Base-by-base conservation (phyloP, 192 early-diverging fungal genomes). In the Linnemannia elongata region DNA sequence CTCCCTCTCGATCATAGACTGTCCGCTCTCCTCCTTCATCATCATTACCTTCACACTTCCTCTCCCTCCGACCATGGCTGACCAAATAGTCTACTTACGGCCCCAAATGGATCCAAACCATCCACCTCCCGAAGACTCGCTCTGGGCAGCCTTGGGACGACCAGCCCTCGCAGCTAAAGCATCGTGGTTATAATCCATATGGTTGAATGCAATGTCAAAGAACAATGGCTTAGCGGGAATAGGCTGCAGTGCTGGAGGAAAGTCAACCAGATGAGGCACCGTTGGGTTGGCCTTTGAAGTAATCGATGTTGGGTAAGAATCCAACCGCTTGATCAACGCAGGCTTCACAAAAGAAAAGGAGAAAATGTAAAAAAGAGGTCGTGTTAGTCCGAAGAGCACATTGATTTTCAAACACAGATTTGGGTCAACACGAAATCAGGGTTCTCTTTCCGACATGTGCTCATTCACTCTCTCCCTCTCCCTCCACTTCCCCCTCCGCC, bases 151-250 rank as follows among this genome's bases (percentile, higher is more conserved):
- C 49, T 76, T 75, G 15, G 85, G 76, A 49, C 72, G 79, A 27
- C 85, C 85, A n/a, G 85, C 69, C 49, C 72, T 80, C 36, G 78
- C 85, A 42, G 85, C 79, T 30, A 87, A n/a, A 5, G 66, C 76
- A 78, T 75, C 72, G 33, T 87, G 85, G 49, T 87, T 69, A 73
- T 92, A 96, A 38, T 95, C 89, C 69, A 97, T 88, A 45, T 91
- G 88, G 82, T 93, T 94, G 80, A 89, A 93, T 5, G 95, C 95
- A 54, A 97, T 88, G 77, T 97, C 96, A 90, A 96, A 96, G 78
- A 96, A 95, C 49, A 97, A 77, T 1, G 96, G 96, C 82, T 97
- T 97, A 36, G 89, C 89, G 5, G 94, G 90, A 60, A 95, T 92
- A 30, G 94, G 91, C 63, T 90, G 79, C 54, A 96, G 88, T 49